A percentile compares a stretch with the other conserved stretches of the same genome.
Conservation (phyloP, 2,329 filamentous ascomycete genomes). For the Botryotinia convoluta region DNA sequence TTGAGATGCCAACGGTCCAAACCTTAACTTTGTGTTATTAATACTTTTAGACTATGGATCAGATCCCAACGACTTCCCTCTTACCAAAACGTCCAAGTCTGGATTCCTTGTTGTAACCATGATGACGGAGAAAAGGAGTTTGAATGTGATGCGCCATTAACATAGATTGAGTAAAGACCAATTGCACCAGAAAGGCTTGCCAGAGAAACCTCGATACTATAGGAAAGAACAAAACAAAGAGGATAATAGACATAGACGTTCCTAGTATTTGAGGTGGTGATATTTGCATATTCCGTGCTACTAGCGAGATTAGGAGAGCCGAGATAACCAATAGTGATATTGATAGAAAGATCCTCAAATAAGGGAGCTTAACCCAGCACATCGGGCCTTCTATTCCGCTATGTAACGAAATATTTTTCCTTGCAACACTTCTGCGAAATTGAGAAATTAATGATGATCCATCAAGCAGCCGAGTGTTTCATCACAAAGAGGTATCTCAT, state of each 20-base stretch:
- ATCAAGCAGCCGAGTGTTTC: neutral
- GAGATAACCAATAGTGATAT: no score
- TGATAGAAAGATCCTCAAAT: no score
- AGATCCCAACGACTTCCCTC: neutral
- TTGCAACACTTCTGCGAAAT: neutral
- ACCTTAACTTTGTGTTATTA: neutral
- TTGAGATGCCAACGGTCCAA: neutral
- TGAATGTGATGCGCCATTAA: neutral
- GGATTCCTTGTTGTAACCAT: neutral
- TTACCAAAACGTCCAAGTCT: neutral
- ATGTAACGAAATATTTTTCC: neutral
- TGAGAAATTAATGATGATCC: neutral
- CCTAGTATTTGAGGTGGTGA: no score
- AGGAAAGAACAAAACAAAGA: no score
- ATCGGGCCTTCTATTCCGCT: rapidly evolving
- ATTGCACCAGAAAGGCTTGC: no score
- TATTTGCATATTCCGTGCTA: no score
- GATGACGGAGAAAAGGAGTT: neutral
- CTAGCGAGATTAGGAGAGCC: no score
- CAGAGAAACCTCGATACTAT: no score
- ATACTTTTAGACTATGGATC: neutral
- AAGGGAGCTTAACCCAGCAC: no score
- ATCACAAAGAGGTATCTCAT: no score
- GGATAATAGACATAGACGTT: no score
- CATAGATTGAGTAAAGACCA: neutral